These are phyloP conservation scores for Daldinia grandis DNA, from an alignment of 495 filamentous ascomycete genomes.

Conservation along the genomic window DNA sequence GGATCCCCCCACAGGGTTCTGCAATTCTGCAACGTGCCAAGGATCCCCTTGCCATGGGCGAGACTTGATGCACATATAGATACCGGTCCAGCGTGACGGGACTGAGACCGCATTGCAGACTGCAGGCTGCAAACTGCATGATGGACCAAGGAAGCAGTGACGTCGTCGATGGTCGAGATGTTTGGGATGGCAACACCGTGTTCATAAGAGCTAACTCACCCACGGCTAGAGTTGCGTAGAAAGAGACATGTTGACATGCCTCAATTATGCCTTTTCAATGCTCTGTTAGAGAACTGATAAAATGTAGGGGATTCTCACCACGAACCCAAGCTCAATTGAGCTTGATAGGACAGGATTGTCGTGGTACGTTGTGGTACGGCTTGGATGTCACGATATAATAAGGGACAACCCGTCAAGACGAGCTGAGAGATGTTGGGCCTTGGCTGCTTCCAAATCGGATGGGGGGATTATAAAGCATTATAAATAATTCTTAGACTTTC, in stretches of 20 bases:
- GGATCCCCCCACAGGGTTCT: conserved; percentile 22
- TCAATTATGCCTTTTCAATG: conserved; percentile 6
- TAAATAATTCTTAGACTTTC: background rate
- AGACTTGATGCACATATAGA: conserved; percentile 3
- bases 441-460: too few species aligned
- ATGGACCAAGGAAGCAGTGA: conserved; percentile 14
- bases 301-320: background rate
- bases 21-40: conserved; percentile 40
- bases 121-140: conserved; percentile 18
- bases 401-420: background rate
- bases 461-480: background rate
- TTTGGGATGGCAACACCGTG: conserved; percentile 14
- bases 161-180: conserved; percentile 7
- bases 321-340: background rate
- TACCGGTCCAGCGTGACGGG: conserved; percentile 16
- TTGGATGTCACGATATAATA: background rate
- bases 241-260: conserved; percentile 6
- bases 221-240: background rate
- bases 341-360: background rate
- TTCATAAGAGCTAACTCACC: background rate
- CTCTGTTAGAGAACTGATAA: background rate
- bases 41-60: conserved; percentile 15
- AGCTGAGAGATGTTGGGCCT: background rate
- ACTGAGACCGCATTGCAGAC: conserved; percentile 19
- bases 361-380: background rate